These are phyloP conservation scores for Mycena maculata DNA, from an alignment of 768 basidiomycete genomes.

Conservation along the genomic window DNA sequence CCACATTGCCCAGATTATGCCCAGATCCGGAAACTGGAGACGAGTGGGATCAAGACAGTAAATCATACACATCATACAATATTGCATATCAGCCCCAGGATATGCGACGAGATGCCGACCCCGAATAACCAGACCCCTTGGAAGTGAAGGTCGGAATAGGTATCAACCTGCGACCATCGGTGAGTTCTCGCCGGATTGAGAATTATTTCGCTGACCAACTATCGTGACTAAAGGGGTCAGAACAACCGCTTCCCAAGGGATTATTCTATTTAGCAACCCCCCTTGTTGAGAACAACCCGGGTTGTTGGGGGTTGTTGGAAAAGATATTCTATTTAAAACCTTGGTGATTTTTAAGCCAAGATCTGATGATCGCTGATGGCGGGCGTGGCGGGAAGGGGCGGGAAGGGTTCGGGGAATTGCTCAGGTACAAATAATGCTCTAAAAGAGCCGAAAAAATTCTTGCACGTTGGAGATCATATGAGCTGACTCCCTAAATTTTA, in stretches of 20 bases:
- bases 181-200: neutral
- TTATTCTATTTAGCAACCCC: too few relatives aligned
- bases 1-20: conserved; percentile 4
- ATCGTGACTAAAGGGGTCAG: neutral
- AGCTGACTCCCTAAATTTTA: too few relatives aligned
- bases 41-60: conserved; percentile 2
- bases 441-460: too few relatives aligned
- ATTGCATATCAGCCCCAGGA: neutral
- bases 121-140: neutral
- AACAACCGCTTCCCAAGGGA: conserved; percentile 6
- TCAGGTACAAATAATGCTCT: too few relatives aligned
- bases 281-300: too few relatives aligned
- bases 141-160: conserved; percentile 18
- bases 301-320: too few relatives aligned
- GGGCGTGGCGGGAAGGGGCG: too few relatives aligned
- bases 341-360: too few relatives aligned
- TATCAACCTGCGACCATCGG: conserved; percentile 7
- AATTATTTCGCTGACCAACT: neutral
- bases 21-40: conserved; percentile 7
- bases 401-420: too few relatives aligned
- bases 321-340: too few relatives aligned
- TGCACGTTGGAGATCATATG: too few relatives aligned
- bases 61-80: conserved; percentile 16
- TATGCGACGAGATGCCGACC: neutral
- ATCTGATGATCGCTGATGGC: too few relatives aligned